Evolutionary conservation across 2,329 filamentous ascomycete genomes (phyloP).

Genomic region (Paraphoma sp.): DNA sequence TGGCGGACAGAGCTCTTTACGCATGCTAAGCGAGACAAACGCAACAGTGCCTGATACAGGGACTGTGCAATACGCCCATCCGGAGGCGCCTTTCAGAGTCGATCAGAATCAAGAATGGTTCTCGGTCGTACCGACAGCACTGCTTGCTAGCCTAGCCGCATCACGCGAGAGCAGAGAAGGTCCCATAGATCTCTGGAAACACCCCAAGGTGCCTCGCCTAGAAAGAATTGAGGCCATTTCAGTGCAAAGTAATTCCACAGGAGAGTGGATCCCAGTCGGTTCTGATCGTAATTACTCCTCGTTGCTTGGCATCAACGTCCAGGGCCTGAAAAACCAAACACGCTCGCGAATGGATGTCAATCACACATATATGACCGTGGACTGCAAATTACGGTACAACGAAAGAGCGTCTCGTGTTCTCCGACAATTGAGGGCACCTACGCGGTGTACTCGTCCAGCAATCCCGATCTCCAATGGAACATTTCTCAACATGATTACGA

Average conservation of each 20-base stretch:
- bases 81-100: neutral
- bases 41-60: neutral
- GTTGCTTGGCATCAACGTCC: constrained; percentile 5
- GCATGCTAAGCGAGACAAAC: constrained; percentile 4
- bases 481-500: neutral
- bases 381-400: neutral
- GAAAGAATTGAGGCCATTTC: neutral
- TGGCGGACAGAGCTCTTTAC: constrained; percentile 9
- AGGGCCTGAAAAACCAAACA: neutral
- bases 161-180: neutral
- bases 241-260: neutral
- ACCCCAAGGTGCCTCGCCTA: constrained; percentile 11
- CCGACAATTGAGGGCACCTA: neutral
- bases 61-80: constrained; percentile 2
- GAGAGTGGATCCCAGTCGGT: neutral
- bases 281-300: constrained; percentile 1
- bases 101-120: neutral
- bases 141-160: constrained; percentile 5
- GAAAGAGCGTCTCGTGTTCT: neutral
- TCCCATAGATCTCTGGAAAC: constrained; percentile 8
- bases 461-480: neutral
- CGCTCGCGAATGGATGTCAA: neutral
- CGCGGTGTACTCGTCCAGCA: neutral
- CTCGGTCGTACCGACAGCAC: constrained; percentile 1
- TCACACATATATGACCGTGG: neutral